phyloP scores from a whole-genome alignment of 2,329 filamentous ascomycete species.

The Alternaria solani region DNA sequence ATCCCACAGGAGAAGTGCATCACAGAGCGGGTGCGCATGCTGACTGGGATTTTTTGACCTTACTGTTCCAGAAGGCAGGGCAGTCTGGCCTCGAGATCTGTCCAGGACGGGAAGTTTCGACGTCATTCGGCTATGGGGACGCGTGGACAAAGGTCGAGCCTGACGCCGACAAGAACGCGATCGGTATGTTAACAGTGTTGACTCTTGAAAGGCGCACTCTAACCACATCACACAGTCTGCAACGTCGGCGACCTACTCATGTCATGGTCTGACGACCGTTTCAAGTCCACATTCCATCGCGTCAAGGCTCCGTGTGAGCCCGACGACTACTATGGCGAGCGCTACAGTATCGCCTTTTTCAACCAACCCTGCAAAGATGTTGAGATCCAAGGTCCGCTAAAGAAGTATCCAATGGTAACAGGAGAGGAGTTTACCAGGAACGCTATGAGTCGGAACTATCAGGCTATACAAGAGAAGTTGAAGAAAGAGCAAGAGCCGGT shows the following conservation, averaged over 20 bases:
- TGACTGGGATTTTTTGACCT: constrained; percentile 69
- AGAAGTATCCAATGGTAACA: constrained; percentile 69
- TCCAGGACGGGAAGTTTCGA: constrained; percentile 68
- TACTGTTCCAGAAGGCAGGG: constrained; percentile 68
- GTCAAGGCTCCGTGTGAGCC: constrained; percentile 67
- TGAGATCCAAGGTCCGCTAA: constrained; percentile 66
- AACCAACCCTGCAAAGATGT: constrained; percentile 69
- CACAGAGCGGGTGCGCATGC: constrained; percentile 70
- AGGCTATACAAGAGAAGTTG: constrained; percentile 60
- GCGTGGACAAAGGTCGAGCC: constrained; percentile 68
- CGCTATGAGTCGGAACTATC: constrained; percentile 66
- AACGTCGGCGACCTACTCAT: constrained; percentile 73
- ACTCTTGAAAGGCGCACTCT: not conserved
- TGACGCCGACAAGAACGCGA: constrained; percentile 21
- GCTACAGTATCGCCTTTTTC: constrained; percentile 72
- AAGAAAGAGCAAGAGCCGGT: constrained; percentile 24
- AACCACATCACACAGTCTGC: constrained; percentile 61
- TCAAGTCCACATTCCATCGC: constrained; percentile 72
- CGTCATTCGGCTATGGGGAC: constrained; percentile 66
- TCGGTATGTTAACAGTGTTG: constrained; percentile 17
- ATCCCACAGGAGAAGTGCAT: constrained; percentile 53
- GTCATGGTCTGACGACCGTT: constrained; percentile 72
- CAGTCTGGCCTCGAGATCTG: constrained; percentile 71
- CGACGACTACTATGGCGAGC: constrained; percentile 64
- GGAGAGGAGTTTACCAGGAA: constrained; percentile 67